Percentiles rank a stretch among this genome's conserved stretches.
phyloP scores from a whole-genome alignment of 2,329 filamentous ascomycete genomes.

The Zasmidium angulare region DNA sequence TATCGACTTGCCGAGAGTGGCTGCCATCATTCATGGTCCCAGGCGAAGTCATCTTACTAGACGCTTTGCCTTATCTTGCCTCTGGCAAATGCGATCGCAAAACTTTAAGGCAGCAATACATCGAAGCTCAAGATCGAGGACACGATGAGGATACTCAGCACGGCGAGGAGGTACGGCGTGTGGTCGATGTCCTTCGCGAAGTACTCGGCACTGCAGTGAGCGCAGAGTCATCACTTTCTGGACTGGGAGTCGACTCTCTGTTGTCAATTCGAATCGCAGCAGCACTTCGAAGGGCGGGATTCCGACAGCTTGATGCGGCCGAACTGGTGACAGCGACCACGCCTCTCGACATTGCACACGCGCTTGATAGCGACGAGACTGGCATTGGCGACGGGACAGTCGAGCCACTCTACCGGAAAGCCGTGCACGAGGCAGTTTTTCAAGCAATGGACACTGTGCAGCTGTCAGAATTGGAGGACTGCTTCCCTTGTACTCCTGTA shows the following conservation, averaged over 20 bases:
- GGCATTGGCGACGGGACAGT: not conserved
- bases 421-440: not conserved
- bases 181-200: slow-evolving; percentile 21
- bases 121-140: slow-evolving; percentile 22
- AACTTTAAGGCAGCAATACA: slow-evolving; percentile 59
- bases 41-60: slow-evolving; percentile 64
- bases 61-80: slow-evolving; percentile 69
- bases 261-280: slow-evolving; percentile 65
- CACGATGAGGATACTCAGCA: slow-evolving; percentile 23
- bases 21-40: slow-evolving; percentile 83
- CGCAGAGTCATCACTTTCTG: slow-evolving; percentile 46
- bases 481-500: slow-evolving; percentile 66
- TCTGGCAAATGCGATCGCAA: slow-evolving; percentile 83
- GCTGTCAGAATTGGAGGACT: slow-evolving; percentile 33
- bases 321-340: slow-evolving; percentile 61
- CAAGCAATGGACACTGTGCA: not conserved
- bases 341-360: slow-evolving; percentile 29
- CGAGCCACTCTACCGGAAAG: not conserved
- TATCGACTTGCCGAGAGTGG: slow-evolving; percentile 67
- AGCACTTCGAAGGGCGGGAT: slow-evolving; percentile 57
- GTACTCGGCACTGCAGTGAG: slow-evolving; percentile 21
- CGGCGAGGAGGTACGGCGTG: slow-evolving; percentile 9
- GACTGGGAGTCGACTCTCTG: slow-evolving; percentile 66
- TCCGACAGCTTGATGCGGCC: slow-evolving; percentile 54
- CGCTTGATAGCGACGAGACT: not conserved